Evolutionary conservation across 2,329 filamentous ascomycete genomes (phyloP).

Genomic region (Trichoderma sp.): DNA sequence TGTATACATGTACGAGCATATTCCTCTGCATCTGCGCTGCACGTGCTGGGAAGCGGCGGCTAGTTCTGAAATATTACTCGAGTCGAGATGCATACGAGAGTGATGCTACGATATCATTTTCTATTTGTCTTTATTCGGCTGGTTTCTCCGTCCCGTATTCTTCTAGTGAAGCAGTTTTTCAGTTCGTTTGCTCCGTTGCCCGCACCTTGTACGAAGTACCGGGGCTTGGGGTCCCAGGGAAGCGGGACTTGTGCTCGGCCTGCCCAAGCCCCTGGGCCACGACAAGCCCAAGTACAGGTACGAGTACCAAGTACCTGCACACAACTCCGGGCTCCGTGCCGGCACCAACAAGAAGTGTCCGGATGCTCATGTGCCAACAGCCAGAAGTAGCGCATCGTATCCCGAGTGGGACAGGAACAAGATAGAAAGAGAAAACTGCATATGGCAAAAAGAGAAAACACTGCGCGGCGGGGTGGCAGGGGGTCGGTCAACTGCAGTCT

Average conservation of each 20-base stretch:
- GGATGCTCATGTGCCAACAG: not conserved
- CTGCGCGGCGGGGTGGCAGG: constrained; percentile 3
- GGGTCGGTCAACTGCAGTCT: not conserved
- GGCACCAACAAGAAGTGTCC: not conserved
- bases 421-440: not conserved
- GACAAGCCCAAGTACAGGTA: not conserved
- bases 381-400: not conserved
- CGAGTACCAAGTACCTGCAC: not conserved
- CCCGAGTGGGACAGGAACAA: not conserved
- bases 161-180: not conserved
- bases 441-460: not conserved
- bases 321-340: not conserved
- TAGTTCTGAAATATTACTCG: not conserved
- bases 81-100: not conserved
- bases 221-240: not conserved
- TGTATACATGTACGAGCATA: not conserved
- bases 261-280: not conserved
- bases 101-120: not conserved
- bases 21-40: not conserved
- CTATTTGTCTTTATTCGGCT: not conserved
- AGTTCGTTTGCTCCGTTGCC: not conserved
- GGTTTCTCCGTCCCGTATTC: not conserved
- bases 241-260: not conserved
- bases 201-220: not conserved
- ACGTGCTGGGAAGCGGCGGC: constrained; percentile 1